phyloP scores from a whole-genome alignment of 1,139 yeast genomes.

The Taiozyma sp. region DNA sequence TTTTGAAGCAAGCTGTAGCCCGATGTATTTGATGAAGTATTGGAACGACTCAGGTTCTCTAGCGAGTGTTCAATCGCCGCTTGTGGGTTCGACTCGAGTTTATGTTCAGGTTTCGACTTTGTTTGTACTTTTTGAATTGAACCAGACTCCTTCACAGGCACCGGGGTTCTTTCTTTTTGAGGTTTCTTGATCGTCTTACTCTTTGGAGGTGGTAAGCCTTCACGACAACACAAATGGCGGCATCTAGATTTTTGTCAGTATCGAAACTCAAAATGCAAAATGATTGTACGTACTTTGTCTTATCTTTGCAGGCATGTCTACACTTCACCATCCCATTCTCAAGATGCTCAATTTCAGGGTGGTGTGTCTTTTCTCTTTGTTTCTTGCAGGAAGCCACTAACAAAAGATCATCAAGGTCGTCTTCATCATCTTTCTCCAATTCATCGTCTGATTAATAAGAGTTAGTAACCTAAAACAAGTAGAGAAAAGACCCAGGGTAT shows the following conservation, averaged over 20 bases:
- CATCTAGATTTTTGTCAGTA: slow-evolving; percentile 25
- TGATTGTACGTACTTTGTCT: slow-evolving; percentile 13
- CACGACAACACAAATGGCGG: slow-evolving; percentile 40
- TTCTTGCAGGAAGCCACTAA: slow-evolving; percentile 10
- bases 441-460: slow-evolving; percentile 18
- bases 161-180: not conserved
- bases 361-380: not conserved
- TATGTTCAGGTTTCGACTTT: not conserved
- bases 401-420: slow-evolving; percentile 23
- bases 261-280: not conserved
- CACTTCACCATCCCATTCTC: slow-evolving; percentile 25
- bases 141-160: not conserved
- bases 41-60: not conserved
- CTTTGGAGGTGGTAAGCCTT: slow-evolving; percentile 32
- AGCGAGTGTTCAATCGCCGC: not conserved
- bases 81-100: not conserved
- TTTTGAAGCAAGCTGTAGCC: slow-evolving; percentile 7
- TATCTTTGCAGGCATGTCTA: slow-evolving; percentile 35
- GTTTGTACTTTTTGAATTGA: not conserved
- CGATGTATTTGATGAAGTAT: not conserved
- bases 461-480: slow-evolving; percentile 12
- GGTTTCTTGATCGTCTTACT: not conserved
- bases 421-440: slow-evolving; percentile 23
- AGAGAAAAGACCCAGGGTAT: not conserved
- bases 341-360: not conserved